Base-by-base conservation (phyloP, 352 stramenopile genomes). In the Globisporangium nagaii region DNA sequence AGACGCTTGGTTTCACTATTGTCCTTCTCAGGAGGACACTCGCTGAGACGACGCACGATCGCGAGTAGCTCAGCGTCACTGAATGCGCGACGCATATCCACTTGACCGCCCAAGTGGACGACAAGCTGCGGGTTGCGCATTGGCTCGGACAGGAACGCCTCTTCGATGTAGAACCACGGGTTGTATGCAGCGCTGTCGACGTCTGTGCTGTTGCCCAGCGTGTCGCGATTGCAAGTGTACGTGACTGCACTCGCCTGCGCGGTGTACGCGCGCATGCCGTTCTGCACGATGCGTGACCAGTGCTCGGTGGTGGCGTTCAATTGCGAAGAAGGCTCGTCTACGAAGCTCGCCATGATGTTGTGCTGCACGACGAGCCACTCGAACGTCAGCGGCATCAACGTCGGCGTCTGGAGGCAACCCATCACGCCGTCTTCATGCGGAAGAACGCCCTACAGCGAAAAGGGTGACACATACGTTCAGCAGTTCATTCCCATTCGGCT, bases 151-250 rank as follows among this genome's bases (percentile, higher is more conserved):
- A 88, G 47, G 11, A 67, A 68, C 22, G 71, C 60, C 5, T 70
- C 63, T 50, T 84, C 66, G 12, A 86, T 69, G 42, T 70, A 58
- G 46, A 86, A 71, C 79, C 79, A 88, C n/a, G 79, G 79, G 54
- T 90, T 90, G 60, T 68, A 87, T 1, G 44, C 47, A 25, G 57
- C n/a, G 12, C 66, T 57, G 22, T 56, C 43, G 11, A 65, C 50
- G 35, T 88, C 68, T 0, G 36, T 32, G 9, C 48, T 54, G 20
- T 76, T 49, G 10, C 79, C 76, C 9, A 88, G 66, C 1, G 53
- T 67, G 30, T 88, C 75, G 1, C 62, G 59, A 24, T 84, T 85
- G 2, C 11, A 13, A 2, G 66, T 54, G 17, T 65, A 69, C 2
- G 56, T 58, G 4, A 53, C 22, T n/a, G 65, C 67, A 17, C 74